Percentiles rank a stretch among this genome's conserved stretches.
These are phyloP conservation scores for Sporisorium iseilematis-ciliati DNA, from an alignment of 1,284 basidiomycete genomes.

Conservation along the genomic window DNA sequence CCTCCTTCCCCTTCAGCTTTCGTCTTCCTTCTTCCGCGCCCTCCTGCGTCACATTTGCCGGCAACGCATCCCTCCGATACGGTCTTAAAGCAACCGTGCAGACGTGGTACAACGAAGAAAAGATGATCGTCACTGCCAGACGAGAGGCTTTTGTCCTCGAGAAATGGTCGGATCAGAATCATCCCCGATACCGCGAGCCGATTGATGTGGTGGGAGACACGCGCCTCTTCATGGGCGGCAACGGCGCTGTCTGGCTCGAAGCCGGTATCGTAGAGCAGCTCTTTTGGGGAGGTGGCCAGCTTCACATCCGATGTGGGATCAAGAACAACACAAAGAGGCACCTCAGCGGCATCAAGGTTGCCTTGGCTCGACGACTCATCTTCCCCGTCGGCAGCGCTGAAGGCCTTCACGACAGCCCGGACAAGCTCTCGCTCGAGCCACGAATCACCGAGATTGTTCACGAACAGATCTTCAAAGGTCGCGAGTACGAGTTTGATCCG, in stretches of 20 bases:
- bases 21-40: conserved; percentile 56
- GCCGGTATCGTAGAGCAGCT: conserved; percentile 56
- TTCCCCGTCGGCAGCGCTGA: conserved; percentile 55
- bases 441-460: conserved; percentile 63
- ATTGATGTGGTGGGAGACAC: conserved; percentile 62
- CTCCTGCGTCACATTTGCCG: conserved; percentile 59
- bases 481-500: conserved; percentile 61
- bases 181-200: conserved; percentile 49
- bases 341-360: conserved; percentile 58
- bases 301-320: conserved; percentile 57
- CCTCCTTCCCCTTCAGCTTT: conserved; percentile 63
- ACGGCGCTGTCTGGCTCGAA: conserved; percentile 64
- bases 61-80: conserved; percentile 61
- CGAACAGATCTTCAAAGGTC: conserved; percentile 59
- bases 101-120: conserved; percentile 62
- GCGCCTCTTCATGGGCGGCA: conserved; percentile 65
- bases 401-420: conserved; percentile 45
- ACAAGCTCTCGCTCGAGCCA: conserved; percentile 54
- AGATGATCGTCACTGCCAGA: conserved; percentile 55
- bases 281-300: conserved; percentile 57
- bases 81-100: conserved; percentile 61
- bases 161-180: conserved; percentile 55
- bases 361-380: conserved; percentile 57
- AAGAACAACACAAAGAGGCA: conserved; percentile 65
- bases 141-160: conserved; percentile 62